phyloP scores from a whole-genome alignment of 345 rosid species.

The Gossypium rotundifolium region DNA sequence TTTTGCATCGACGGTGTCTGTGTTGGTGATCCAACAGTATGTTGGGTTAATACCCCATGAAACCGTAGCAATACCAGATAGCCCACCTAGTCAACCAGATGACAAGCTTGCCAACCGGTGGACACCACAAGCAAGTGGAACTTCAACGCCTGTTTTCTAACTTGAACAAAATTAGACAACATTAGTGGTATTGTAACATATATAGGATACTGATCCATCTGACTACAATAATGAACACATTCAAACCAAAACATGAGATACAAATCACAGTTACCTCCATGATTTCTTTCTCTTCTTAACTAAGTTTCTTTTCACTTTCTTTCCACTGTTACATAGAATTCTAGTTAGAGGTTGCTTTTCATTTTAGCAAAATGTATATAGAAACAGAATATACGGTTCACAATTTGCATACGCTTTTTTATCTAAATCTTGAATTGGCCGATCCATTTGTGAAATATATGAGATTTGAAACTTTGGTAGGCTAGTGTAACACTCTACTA shows the following conservation, averaged over 20 bases:
- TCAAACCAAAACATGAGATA: neutral
- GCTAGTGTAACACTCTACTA: too few species aligned
- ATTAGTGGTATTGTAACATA: neutral
- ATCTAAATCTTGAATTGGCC: too few species aligned
- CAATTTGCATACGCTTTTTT: neutral
- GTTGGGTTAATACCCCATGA: conserved; percentile 34
- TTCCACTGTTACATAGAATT: neutral
- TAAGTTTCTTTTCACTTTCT: neutral
- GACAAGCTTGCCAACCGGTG: neutral
- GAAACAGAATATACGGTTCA: neutral
- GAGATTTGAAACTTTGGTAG: too few species aligned
- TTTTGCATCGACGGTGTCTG: conserved; percentile 71
- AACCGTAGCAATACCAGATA: conserved; percentile 35
- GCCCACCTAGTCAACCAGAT: conserved; percentile 25
- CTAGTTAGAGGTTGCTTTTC: neutral
- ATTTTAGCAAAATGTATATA: neutral
- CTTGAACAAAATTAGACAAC: neutral
- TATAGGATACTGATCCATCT: neutral
- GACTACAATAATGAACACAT: neutral
- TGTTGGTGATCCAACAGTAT: conserved; percentile 80
- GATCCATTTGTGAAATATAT: too few species aligned
- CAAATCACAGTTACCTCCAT: neutral
- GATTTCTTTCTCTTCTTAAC: neutral
- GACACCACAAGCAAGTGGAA: conserved; percentile 1
- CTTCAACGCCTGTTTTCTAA: conserved; percentile 1